A percentile compares a stretch with the other conserved stretches of the same genome.
Evolutionary conservation across 495 filamentous ascomycete species (phyloP).

Genomic region (Penicillium silybi): DNA sequence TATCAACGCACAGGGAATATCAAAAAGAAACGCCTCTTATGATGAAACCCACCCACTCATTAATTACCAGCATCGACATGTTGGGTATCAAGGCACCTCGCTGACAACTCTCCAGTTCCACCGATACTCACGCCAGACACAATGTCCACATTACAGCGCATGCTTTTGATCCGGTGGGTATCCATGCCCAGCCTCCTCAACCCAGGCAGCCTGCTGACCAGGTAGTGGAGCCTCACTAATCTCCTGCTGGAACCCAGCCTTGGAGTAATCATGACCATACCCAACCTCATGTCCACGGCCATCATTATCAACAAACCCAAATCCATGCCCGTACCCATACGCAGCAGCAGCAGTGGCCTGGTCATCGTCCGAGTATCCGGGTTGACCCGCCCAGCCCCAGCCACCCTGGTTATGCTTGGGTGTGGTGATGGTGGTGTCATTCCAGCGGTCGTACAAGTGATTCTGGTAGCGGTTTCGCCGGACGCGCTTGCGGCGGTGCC

Average conservation of each 20-base stretch:
- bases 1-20: neutral
- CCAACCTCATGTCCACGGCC: slow-evolving; percentile 18
- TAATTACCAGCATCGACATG: neutral
- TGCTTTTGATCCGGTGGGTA: slow-evolving; percentile 5
- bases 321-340: slow-evolving; percentile 15
- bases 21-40: neutral
- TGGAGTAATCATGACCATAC: slow-evolving; percentile 10
- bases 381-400: slow-evolving; percentile 12
- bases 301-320: slow-evolving; percentile 28
- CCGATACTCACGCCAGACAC: neutral
- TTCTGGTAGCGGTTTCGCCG: slow-evolving; percentile 15
- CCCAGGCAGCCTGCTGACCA: neutral
- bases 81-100: neutral
- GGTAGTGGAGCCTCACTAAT: slow-evolving; percentile 3
- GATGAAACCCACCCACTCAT: neutral
- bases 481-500: slow-evolving; percentile 31
- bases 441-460: slow-evolving; percentile 29
- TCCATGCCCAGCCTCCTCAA: neutral
- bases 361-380: neutral
- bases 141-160: neutral
- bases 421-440: slow-evolving; percentile 21
- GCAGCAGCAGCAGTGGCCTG: neutral
- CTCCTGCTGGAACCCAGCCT: slow-evolving; percentile 5
- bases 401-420: slow-evolving; percentile 13
- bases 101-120: neutral